These are phyloP conservation scores for Aspergillus sp. DNA, from an alignment of 2,329 filamentous ascomycete species.

Conservation along the genomic window DNA sequence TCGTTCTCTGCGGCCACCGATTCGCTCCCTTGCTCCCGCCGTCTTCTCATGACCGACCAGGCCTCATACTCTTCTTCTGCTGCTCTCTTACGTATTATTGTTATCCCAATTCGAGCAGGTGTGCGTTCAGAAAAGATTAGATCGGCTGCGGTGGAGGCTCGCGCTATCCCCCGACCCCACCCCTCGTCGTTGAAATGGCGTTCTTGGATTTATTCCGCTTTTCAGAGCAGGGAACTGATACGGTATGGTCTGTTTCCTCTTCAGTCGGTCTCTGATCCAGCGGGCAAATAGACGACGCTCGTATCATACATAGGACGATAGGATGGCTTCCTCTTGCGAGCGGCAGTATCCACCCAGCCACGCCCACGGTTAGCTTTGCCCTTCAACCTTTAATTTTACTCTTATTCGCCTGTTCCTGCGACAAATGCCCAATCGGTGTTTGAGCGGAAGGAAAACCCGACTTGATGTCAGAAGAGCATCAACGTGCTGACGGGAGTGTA, in stretches of 20 bases:
- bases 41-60: background rate
- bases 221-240: too few relatives aligned
- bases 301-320: background rate
- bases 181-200: background rate
- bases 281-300: background rate
- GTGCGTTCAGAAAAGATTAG: background rate
- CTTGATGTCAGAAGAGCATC: too few relatives aligned
- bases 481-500: too few relatives aligned
- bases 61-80: background rate
- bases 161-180: background rate
- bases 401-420: background rate
- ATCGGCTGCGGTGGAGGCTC: background rate
- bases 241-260: background rate
- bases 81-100: background rate
- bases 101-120: background rate
- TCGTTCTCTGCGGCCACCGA: background rate
- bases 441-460: too few relatives aligned
- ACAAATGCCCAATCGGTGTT: background rate
- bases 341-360: background rate
- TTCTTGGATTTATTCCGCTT: background rate
- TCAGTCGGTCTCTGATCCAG: too few relatives aligned
- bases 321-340: too few relatives aligned
- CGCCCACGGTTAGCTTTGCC: background rate
- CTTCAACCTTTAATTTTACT: background rate
- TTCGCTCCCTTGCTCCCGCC: background rate